Evolutionary conservation across 2,329 filamentous ascomycete species (phyloP).

Genomic region (Sodiomyces alkalinus): DNA sequence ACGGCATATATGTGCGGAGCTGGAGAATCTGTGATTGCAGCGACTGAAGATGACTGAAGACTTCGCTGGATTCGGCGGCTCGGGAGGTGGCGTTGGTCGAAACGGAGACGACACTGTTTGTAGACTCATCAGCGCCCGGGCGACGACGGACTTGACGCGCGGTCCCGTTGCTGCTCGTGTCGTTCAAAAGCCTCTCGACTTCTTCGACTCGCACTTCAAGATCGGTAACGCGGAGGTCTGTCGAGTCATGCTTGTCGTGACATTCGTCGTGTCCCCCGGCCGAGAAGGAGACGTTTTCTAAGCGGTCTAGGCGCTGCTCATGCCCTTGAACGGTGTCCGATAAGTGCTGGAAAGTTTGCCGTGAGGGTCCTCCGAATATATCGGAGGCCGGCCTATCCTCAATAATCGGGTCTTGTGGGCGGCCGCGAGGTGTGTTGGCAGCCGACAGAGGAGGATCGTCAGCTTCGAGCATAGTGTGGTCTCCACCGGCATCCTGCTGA

Average conservation of each 20-base stretch:
- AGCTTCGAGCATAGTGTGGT: too few species aligned
- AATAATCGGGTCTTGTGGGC: constrained; percentile 5
- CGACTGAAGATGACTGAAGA: constrained; percentile 33
- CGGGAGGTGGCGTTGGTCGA: constrained; percentile 25
- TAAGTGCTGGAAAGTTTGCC: constrained; percentile 27
- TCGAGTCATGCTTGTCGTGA: constrained; percentile 48
- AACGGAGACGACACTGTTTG: constrained; percentile 29
- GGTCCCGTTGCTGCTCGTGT: constrained; percentile 24
- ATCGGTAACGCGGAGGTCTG: constrained; percentile 53
- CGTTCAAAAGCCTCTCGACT: constrained; percentile 37
- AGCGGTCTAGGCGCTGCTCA: constrained; percentile 47
- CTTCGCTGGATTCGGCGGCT: constrained; percentile 25
- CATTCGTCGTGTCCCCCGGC: constrained; percentile 53
- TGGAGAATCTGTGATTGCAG: constrained; percentile 35
- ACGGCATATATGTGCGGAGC: constrained; percentile 48
- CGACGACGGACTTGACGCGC: constrained; percentile 19
- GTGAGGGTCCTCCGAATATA: constrained; percentile 11
- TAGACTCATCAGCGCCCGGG: constrained; percentile 25
- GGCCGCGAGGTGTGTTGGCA: constrained; percentile 11
- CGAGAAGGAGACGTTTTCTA: constrained; percentile 58
- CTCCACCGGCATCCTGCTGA: constrained; percentile 5
- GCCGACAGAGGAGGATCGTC: too few species aligned
- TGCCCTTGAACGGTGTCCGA: constrained; percentile 42
- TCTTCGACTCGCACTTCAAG: constrained; percentile 50
- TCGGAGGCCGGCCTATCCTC: constrained; percentile 1